Evolutionary conservation across 73 alveolate genomes (phyloP).

Genomic region (Paramecium biaurelia): DNA sequence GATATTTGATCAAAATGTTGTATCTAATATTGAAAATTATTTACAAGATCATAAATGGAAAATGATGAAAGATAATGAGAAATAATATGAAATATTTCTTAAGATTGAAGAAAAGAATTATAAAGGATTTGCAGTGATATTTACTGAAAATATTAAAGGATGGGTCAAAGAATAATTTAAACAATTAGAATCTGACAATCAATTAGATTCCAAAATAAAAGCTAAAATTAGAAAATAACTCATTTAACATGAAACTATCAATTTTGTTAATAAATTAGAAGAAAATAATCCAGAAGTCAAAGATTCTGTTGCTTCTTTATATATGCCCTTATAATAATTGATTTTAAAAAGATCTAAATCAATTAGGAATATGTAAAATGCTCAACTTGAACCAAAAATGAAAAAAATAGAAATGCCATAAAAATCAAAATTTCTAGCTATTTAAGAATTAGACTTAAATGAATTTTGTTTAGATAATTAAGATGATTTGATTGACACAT

Average conservation of each 20-base stretch:
- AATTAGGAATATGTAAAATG: background rate
- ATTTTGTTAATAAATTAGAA: conserved; percentile 39
- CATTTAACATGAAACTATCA: conserved; percentile 36
- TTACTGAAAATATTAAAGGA: conserved; percentile 13
- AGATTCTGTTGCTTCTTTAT: conserved; percentile 42
- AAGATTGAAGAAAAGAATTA: conserved; percentile 33
- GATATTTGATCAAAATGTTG: background rate
- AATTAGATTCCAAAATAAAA: background rate
- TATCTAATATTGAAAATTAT: conserved; percentile 27
- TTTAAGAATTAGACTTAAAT: background rate
- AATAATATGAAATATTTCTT: conserved; percentile 27
- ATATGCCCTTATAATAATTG: background rate
- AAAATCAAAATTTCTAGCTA: background rate
- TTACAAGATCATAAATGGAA: conserved; percentile 45
- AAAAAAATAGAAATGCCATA: background rate
- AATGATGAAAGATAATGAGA: conserved; percentile 38
- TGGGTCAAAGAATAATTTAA: conserved; percentile 31
- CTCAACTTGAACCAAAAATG: background rate
- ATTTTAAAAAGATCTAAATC: background rate
- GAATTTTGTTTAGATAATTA: background rate
- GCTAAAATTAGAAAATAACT: conserved; percentile 37
- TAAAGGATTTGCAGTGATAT: conserved; percentile 49
- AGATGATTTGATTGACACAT: conserved; percentile 27
- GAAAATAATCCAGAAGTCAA: conserved; percentile 41
- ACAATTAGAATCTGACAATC: background rate